A percentile compares a stretch with the other conserved stretches of the same genome.
Conservation (phyloP, 2,329 filamentous ascomycete species). For the Colletotrichum sp. region DNA sequence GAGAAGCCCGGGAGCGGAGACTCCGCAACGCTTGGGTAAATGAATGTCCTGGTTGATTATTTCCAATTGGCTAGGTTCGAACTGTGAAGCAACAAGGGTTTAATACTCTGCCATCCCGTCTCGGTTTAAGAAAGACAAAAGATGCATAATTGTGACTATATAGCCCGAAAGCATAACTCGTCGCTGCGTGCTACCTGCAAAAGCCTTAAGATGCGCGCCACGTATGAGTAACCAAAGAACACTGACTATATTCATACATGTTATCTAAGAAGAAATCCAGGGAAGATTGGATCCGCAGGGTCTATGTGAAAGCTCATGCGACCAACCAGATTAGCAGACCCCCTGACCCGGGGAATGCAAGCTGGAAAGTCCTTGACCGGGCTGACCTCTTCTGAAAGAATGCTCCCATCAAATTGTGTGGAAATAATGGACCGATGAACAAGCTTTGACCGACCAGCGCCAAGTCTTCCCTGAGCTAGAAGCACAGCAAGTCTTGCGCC, state of each 20-base stretch:
- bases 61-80: neutral
- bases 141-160: neutral
- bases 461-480: neutral
- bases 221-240: neutral
- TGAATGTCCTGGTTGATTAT: neutral
- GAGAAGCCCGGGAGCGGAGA: neutral
- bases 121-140: neutral
- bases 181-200: neutral
- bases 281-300: neutral
- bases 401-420: neutral
- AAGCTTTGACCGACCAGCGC: neutral
- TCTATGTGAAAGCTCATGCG: slow-evolving; percentile 11
- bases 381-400: neutral
- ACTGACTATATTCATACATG: neutral
- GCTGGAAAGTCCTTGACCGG: neutral
- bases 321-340: slow-evolving; percentile 1
- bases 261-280: slow-evolving; percentile 10
- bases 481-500: slow-evolving; percentile 23
- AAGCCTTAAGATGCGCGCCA: neutral
- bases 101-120: neutral
- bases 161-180: neutral
- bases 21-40: neutral
- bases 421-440: neutral
- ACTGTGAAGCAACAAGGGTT: neutral
- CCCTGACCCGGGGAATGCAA: neutral